Evolutionary conservation across 75 land plant species (phyloP).

Genomic region (Isoetes taiwanensis): DNA sequence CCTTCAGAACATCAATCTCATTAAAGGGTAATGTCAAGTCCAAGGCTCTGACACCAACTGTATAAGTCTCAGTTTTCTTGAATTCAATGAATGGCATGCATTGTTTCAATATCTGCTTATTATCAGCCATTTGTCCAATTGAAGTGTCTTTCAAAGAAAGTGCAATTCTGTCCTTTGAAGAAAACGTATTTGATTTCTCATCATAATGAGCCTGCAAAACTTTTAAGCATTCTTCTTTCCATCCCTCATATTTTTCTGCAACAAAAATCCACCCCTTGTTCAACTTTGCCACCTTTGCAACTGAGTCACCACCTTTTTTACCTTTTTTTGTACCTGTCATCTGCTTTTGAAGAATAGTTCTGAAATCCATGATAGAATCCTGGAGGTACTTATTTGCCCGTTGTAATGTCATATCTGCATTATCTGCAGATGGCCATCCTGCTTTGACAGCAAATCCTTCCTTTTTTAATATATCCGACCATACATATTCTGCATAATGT

Average conservation of each 20-base stretch:
- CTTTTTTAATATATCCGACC: conserved; percentile 47
- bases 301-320: conserved; percentile 27
- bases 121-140: conserved; percentile 34
- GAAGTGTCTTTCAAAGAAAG: conserved; percentile 34
- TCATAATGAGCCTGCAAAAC: conserved; percentile 43
- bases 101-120: conserved; percentile 57
- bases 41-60: conserved; percentile 24
- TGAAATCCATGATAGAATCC: conserved; percentile 43
- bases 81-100: conserved; percentile 83
- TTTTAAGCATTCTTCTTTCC: conserved; percentile 57
- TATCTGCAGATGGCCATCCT: conserved; percentile 50
- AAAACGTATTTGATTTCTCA: conserved; percentile 22
- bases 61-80: conserved; percentile 60
- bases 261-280: conserved; percentile 55
- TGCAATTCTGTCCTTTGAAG: conserved; percentile 46
- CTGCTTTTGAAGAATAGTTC: conserved; percentile 68
- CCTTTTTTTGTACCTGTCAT: conserved; percentile 47
- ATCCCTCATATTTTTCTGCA: conserved; percentile 41
- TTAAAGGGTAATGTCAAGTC: conserved; percentile 56
- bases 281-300: conserved; percentile 22
- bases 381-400: conserved; percentile 73
- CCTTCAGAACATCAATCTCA: conserved; percentile 31
- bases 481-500: conserved; percentile 79
- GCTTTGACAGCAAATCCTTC: conserved; percentile 56
- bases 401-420: conserved; percentile 50